Evolutionary conservation across 2,329 filamentous ascomycete genomes (phyloP).

Genomic region (Botrytis porri): DNA sequence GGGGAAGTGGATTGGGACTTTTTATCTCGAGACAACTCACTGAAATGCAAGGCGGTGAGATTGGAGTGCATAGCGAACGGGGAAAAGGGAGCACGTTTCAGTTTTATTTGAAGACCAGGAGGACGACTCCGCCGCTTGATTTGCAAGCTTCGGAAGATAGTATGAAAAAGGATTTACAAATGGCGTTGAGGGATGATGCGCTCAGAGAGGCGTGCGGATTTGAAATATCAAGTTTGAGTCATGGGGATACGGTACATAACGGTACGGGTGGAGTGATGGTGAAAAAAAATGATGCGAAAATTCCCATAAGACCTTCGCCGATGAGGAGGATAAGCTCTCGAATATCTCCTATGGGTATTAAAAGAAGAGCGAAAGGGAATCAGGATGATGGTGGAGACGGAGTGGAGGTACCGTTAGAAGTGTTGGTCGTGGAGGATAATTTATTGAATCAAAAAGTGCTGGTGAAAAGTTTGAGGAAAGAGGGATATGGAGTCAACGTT

Average conservation of each 20-base stretch:
- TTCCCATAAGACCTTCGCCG: not conserved
- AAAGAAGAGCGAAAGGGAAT: not conserved
- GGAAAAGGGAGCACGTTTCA: conserved; percentile 72
- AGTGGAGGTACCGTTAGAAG: conserved; percentile 5
- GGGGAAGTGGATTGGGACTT: conserved; percentile 73
- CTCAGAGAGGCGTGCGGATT: conserved; percentile 15
- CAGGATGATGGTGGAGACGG: conserved; percentile 10
- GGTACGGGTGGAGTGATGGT: too few relatives aligned
- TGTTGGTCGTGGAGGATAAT: conserved; percentile 64
- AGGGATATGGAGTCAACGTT: conserved; percentile 58
- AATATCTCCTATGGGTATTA: not conserved
- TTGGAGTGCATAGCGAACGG: conserved; percentile 66
- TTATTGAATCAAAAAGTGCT: conserved; percentile 66
- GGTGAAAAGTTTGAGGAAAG: conserved; percentile 57
- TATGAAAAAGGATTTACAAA: not conserved
- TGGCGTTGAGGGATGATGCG: conserved; percentile 9
- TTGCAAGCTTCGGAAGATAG: not conserved
- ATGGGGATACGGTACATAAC: not conserved
- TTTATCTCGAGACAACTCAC: conserved; percentile 78
- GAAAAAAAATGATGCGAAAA: not conserved
- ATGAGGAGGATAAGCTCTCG: not conserved
- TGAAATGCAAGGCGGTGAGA: conserved; percentile 76
- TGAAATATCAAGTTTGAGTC: not conserved
- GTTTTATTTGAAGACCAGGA: conserved; percentile 55
- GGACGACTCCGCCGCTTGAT: not conserved